Conservation (phyloP, 2,329 filamentous ascomycete genomes). For the Plenodomus biglobosus region DNA sequence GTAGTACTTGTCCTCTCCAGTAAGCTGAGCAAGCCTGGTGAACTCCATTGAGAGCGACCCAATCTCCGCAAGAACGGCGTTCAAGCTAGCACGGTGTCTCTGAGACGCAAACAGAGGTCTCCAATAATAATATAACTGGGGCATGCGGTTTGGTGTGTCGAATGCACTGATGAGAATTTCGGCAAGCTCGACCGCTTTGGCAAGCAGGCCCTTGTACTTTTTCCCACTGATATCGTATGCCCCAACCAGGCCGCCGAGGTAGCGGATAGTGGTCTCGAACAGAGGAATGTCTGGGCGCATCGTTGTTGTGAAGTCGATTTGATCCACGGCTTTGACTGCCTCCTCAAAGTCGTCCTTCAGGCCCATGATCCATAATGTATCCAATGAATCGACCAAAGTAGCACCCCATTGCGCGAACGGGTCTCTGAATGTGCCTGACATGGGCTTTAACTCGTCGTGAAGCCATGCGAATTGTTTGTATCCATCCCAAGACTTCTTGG, state of each 20-base stretch:
- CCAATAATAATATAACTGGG: constrained; percentile 61
- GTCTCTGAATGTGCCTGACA: constrained; percentile 67
- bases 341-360: constrained; percentile 65
- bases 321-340: constrained; percentile 60
- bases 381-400: constrained; percentile 75
- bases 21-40: constrained; percentile 51
- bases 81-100: constrained; percentile 44
- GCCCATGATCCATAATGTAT: constrained; percentile 74
- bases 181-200: constrained; percentile 64
- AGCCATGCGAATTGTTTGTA: constrained; percentile 80
- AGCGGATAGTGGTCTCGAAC: constrained; percentile 72
- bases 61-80: constrained; percentile 51
- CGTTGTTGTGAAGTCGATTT: constrained; percentile 64
- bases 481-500: constrained; percentile 76
- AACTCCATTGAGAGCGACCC: constrained; percentile 54
- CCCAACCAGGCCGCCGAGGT: constrained; percentile 68
- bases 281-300: constrained; percentile 59
- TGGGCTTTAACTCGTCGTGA: constrained; percentile 81
- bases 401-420: constrained; percentile 93
- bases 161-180: constrained; percentile 67
- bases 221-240: constrained; percentile 67
- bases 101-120: constrained; percentile 45
- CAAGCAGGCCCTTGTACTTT: constrained; percentile 55
- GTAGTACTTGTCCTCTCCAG: constrained; percentile 51
- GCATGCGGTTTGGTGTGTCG: constrained; percentile 69